Evolutionary conservation across 2,329 filamentous ascomycete species (phyloP).

Genomic region (Periconia sp.): DNA sequence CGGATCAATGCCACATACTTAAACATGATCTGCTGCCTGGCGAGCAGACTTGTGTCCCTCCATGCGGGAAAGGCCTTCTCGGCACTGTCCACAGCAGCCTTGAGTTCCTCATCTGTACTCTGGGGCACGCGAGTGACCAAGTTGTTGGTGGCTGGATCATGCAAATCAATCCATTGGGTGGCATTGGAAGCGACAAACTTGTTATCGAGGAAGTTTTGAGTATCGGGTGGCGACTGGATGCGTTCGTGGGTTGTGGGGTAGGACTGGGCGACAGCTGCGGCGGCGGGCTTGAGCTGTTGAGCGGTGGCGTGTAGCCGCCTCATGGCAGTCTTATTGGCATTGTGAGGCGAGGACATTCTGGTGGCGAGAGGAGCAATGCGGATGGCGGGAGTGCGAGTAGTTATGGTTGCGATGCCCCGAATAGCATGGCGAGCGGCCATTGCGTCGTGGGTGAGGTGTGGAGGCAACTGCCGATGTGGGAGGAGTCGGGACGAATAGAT

Average conservation of each 20-base stretch:
- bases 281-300: conserved; percentile 52
- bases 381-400: conserved; percentile 39
- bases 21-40: conserved; percentile 84
- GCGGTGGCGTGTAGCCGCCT: conserved; percentile 58
- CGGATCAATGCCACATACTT: conserved; percentile 77
- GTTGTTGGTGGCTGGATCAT: conserved; percentile 84
- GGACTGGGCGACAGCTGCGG: conserved; percentile 54
- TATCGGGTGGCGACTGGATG: conserved; percentile 68
- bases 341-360: conserved; percentile 43
- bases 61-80: conserved; percentile 74
- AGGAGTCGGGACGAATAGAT: neutral
- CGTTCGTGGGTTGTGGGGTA: conserved; percentile 74
- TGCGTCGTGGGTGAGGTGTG: conserved; percentile 12
- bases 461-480: conserved; percentile 14
- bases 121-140: conserved; percentile 81
- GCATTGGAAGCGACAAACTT: conserved; percentile 69
- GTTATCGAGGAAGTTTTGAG: conserved; percentile 82
- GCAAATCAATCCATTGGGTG: conserved; percentile 73
- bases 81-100: conserved; percentile 73
- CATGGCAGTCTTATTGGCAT: conserved; percentile 43
- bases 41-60: conserved; percentile 71
- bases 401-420: conserved; percentile 45
- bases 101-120: conserved; percentile 76
- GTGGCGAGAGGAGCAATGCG: conserved; percentile 38
- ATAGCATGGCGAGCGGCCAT: conserved; percentile 52